Conservation (phyloP, 306 rosid species). For the Malus domestica region ASM211411v1 NC_041793.1:21526501-21527000, state of each 20-base stretch:
- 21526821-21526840: neutral
- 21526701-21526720: neutral
- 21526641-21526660: slow-evolving; percentile 1
- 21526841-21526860: neutral
- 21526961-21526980: slow-evolving; percentile 10
- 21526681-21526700: slow-evolving; percentile 2
- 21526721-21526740: neutral
- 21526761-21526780: too few relatives aligned
- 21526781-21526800: too few relatives aligned
- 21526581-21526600: too few relatives aligned
- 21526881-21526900: too few relatives aligned
- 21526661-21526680: neutral
- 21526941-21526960: neutral
- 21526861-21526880: too few relatives aligned
- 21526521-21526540: too few relatives aligned
- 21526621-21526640: neutral
- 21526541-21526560: too few relatives aligned
- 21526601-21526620: neutral
- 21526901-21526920: too few relatives aligned
- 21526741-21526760: too few relatives aligned
- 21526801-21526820: too few relatives aligned
- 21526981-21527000: slow-evolving; percentile 2
- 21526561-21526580: too few relatives aligned
- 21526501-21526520: too few relatives aligned
- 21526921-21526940: neutral